Percentiles rank a stretch among this genome's conserved stretches.
phyloP scores from a whole-genome alignment of 805 yeast genomes.

The Middelhovenomyces tepae region DNA sequence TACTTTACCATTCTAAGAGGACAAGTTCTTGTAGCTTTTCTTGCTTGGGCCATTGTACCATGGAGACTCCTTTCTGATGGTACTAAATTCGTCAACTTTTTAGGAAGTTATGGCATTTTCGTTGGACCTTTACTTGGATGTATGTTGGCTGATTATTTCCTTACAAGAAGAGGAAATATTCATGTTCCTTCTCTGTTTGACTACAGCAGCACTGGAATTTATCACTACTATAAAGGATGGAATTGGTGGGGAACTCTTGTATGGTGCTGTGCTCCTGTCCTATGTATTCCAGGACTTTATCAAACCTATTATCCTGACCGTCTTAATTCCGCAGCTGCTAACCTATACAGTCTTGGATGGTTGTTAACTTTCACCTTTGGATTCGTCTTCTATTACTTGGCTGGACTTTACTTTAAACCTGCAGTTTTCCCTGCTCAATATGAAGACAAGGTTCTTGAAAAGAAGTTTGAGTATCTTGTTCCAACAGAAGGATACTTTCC shows the following conservation, averaged over 20 bases:
- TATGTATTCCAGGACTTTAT: conserved; percentile 8
- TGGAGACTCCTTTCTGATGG: conserved; percentile 35
- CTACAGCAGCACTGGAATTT: not conserved
- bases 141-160: conserved; percentile 32
- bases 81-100: conserved; percentile 28
- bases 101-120: conserved; percentile 34
- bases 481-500: conserved; percentile 7
- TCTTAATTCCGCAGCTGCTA: conserved; percentile 5
- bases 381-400: conserved; percentile 5
- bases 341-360: conserved; percentile 9
- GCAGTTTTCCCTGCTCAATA: conserved; percentile 5
- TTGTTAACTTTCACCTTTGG: conserved; percentile 8
- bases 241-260: conserved; percentile 2
- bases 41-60: conserved; percentile 23
- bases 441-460: conserved; percentile 4
- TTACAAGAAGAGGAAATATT: conserved; percentile 32
- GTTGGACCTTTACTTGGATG: conserved; percentile 35
- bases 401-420: conserved; percentile 2
- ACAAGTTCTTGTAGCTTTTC: conserved; percentile 9
- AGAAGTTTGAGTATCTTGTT: conserved; percentile 6
- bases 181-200: conserved; percentile 6
- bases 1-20: conserved; percentile 55
- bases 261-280: conserved; percentile 6
- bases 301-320: conserved; percentile 5
- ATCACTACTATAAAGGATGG: conserved; percentile 3